Evolutionary conservation across 129 eudicot genomes (phyloP).

Genomic region (Pseudognaphalium luteoalbum): DNA sequence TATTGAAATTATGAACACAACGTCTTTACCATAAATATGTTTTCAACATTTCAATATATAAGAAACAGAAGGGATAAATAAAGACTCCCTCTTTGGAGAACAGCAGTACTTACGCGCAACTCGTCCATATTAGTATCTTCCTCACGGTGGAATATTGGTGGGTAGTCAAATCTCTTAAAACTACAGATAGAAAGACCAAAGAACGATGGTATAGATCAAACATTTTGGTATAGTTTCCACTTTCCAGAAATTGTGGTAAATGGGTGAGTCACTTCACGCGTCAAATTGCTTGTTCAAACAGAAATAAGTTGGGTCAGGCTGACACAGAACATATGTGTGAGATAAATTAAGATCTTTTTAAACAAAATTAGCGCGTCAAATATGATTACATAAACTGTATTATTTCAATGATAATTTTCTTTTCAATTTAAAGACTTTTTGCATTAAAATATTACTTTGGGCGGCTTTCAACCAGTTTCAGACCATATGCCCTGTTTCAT

Average conservation of each 20-base stretch:
- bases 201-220: constrained; percentile 9
- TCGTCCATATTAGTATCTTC: constrained; percentile 89
- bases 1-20: not conserved
- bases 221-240: not conserved
- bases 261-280: not conserved
- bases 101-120: constrained; percentile 60
- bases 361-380: not conserved
- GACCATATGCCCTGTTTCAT: not conserved
- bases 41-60: constrained; percentile 5
- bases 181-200: constrained; percentile 47
- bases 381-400: not conserved
- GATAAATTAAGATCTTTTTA: too few relatives aligned
- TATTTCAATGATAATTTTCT: not conserved
- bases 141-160: constrained; percentile 90
- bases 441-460: not conserved
- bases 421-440: too few relatives aligned
- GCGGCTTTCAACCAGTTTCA: not conserved
- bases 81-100: not conserved
- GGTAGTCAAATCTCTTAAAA: constrained; percentile 81
- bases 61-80: not conserved
- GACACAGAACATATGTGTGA: too few relatives aligned
- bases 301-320: too few relatives aligned
- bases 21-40: not conserved
- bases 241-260: not conserved
- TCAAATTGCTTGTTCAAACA: not conserved